Evolutionary conservation across 1,139 yeast species (phyloP), one percentile per base, ranked within the genome.

Genomic region (Zygosaccharomyces sapae): DNA sequence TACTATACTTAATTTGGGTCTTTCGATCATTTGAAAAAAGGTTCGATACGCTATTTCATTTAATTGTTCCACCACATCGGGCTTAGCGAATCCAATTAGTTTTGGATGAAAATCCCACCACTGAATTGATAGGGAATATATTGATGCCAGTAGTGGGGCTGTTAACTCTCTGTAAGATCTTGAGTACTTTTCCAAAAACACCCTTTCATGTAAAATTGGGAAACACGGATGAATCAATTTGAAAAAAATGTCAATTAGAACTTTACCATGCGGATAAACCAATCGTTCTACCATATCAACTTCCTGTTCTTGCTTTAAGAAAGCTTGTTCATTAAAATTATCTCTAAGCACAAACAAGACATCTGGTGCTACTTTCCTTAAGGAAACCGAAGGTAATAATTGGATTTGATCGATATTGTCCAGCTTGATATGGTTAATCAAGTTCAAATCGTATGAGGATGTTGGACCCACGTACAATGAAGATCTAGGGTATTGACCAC

Each of bases 51-150:
- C 81, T 54, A 83, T 77, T 52, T 79, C 78, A 57, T 79, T 80
- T 49, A 84, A 62, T 0, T 83, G 81, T 7, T 74, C 76, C 18
- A 79, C 79, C 6, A 65, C 64, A 60, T 82, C 80, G 0, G 92
- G 92, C 57, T 83, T 83, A 0, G 85, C 80, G 48, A 75, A 78
- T 43, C 81, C 80, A 9, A 69, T 57, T 45, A 84, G 68, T 47
- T 75, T 80, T 1, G 89, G 85, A 58, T 84, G 92, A 56, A 81
- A 81, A 55, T 84, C 89, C 92, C 92, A 84, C 87, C 90, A 84
- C 63, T 83, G 88, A 35, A 82, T 75, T 0, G 92, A 88, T 46
- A 85, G 67, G 2, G 82, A 80, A 59, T 85, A 85, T 1, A 85
- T 88, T 0, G 89, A 83, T 0, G 92, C 90, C 39, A 85, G 67